A percentile compares a stretch with the other conserved stretches of the same genome.
Evolutionary conservation across 805 yeast species (phyloP).

Genomic region (Saitoella complicata): DNA sequence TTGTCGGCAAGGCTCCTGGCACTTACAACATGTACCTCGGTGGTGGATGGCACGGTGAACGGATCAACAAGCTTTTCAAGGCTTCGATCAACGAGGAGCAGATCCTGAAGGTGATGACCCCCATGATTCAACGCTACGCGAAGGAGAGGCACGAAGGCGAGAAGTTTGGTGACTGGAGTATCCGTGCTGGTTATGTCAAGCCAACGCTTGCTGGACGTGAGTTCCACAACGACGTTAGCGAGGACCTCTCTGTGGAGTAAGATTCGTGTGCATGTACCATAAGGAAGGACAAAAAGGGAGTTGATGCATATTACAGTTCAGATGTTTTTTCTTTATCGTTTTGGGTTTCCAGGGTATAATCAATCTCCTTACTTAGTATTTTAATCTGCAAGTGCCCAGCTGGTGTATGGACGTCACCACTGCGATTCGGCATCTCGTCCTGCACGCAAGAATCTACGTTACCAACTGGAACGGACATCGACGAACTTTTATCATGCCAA

Average conservation of each 20-base stretch:
- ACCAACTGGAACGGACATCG: too few species aligned
- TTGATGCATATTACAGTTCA: too few species aligned
- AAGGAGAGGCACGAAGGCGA: slow-evolving; percentile 80
- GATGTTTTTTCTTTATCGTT: too few species aligned
- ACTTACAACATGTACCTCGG: slow-evolving; percentile 89
- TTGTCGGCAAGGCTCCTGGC: slow-evolving; percentile 88
- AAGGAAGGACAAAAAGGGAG: too few species aligned
- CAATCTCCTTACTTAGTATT: too few species aligned
- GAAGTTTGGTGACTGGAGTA: slow-evolving; percentile 85
- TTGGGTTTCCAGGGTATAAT: too few species aligned
- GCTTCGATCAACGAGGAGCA: slow-evolving; percentile 85
- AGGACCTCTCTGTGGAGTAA: slow-evolving; percentile 25
- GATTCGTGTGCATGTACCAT: too few species aligned
- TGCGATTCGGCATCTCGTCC: too few species aligned
- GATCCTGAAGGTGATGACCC: slow-evolving; percentile 57
- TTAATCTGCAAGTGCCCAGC: too few species aligned
- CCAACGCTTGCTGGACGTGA: slow-evolving; percentile 81
- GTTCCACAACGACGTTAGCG: slow-evolving; percentile 89
- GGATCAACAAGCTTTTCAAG: slow-evolving; percentile 77
- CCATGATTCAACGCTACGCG: slow-evolving; percentile 88
- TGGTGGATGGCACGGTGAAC: slow-evolving; percentile 88
- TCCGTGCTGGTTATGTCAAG: slow-evolving; percentile 73
- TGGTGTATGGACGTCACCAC: too few species aligned
- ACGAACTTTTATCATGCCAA: too few species aligned
- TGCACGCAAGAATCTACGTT: too few species aligned